Percentiles rank a stretch among this genome's conserved stretches.
Conservation (phyloP, 371 early-diverging fungal species). For the Syncephalis plumigaleata region DNA sequence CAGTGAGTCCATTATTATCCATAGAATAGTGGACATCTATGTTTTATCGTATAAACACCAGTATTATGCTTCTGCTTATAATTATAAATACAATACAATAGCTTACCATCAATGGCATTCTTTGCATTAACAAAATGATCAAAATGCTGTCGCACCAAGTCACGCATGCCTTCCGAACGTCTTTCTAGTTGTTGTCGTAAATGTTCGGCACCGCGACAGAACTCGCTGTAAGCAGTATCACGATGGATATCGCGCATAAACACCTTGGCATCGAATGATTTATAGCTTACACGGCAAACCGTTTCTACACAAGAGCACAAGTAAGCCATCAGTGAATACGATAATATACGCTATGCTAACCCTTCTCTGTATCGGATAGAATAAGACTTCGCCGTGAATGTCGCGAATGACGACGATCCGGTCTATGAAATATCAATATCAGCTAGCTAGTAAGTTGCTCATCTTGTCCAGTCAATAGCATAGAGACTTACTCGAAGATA, state of each 20-base stretch:
- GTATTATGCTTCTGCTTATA: too few relatives aligned
- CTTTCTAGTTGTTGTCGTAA: conserved; percentile 58
- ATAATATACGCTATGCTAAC: background rate
- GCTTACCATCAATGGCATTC: conserved; percentile 73
- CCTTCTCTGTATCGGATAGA: background rate
- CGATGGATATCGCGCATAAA: conserved; percentile 75
- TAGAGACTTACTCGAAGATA: conserved; percentile 3
- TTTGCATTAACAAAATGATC: conserved; percentile 92
- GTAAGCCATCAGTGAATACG: background rate
- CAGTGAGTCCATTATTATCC: conserved; percentile 39
- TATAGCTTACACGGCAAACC: background rate
- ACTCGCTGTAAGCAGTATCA: conserved; percentile 60
- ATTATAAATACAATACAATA: background rate
- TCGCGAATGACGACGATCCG: background rate
- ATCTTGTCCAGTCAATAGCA: background rate
- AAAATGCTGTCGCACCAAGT: conserved; percentile 84
- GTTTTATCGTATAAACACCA: background rate
- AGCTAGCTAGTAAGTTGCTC: background rate
- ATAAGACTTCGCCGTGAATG: background rate
- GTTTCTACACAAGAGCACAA: too few relatives aligned
- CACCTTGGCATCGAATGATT: conserved; percentile 47
- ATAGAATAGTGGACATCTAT: background rate
- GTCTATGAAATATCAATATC: background rate
- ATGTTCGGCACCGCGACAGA: conserved; percentile 50
- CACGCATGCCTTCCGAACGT: conserved; percentile 68